These are phyloP conservation scores for Lumnitzera racemosa DNA, from an alignment of 345 rosid genomes.

Conservation along the genomic window DNA sequence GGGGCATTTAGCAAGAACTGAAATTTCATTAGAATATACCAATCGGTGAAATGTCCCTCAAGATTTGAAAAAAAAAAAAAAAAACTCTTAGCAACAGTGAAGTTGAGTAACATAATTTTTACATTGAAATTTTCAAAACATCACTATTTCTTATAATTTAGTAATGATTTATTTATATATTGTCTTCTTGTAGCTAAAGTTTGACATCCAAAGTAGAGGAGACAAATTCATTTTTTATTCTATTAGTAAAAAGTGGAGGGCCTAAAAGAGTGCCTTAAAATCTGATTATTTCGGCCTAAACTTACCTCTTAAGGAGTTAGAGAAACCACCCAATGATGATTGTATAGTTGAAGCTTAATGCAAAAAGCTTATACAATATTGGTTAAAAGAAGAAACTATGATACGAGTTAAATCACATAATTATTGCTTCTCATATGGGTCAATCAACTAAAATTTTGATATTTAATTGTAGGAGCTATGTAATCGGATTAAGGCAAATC, in stretches of 20 bases:
- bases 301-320: background rate
- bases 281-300: background rate
- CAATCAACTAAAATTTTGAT: no score
- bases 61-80: background rate
- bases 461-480: background rate
- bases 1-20: background rate
- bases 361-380: constrained; percentile 2
- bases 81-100: background rate
- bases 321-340: background rate
- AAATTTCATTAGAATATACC: background rate
- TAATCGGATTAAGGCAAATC: background rate
- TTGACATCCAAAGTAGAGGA: background rate
- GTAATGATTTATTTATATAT: background rate
- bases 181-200: background rate
- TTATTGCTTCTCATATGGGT: no score
- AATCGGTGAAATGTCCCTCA: background rate
- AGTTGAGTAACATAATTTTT: background rate
- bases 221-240: background rate
- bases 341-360: background rate
- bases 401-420: background rate
- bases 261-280: background rate
- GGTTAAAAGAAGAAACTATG: constrained; percentile 3
- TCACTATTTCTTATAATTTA: background rate
- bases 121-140: background rate
- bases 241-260: constrained; percentile 3